phyloP scores from a whole-genome alignment of 176 grass and related monocot genomes.

The Typha latifolia region DNA sequence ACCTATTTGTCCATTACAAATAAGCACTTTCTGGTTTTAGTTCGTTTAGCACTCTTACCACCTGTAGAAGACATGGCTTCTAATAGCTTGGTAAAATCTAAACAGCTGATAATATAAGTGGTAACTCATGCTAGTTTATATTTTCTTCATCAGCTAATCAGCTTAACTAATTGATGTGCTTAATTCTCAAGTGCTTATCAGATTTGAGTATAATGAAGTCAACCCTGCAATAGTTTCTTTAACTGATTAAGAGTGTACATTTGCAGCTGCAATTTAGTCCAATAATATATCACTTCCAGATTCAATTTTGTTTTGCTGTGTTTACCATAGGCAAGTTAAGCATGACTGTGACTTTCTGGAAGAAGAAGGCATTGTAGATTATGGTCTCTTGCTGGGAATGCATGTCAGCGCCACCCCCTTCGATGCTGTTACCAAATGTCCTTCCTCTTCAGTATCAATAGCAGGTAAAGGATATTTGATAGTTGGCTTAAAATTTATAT shows the following conservation, averaged over 20 bases:
- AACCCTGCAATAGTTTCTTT: too few relatives aligned
- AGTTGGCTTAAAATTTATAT: neutral
- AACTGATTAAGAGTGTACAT: neutral
- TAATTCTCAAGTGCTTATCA: neutral
- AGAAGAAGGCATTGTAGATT: conserved; percentile 9
- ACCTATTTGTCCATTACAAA: neutral
- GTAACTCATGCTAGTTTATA: neutral
- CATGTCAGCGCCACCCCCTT: conserved; percentile 8
- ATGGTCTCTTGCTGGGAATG: conserved; percentile 7
- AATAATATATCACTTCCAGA: neutral
- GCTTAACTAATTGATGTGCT: neutral
- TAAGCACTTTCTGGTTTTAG: neutral
- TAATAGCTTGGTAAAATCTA: neutral
- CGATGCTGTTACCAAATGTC: neutral
- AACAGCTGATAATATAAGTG: neutral
- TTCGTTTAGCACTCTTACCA: neutral
- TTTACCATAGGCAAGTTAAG: conserved; percentile 6
- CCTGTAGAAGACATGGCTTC: neutral
- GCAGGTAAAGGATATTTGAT: neutral
- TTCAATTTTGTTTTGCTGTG: neutral
- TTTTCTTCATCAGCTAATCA: neutral
- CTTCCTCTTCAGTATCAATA: neutral
- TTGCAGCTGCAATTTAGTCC: neutral
- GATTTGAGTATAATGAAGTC: too few relatives aligned
- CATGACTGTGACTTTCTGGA: conserved; percentile 7